Evolutionary conservation across 2,329 filamentous ascomycete genomes (phyloP).

Genomic region (Pseudogymnoascus sp.): DNA sequence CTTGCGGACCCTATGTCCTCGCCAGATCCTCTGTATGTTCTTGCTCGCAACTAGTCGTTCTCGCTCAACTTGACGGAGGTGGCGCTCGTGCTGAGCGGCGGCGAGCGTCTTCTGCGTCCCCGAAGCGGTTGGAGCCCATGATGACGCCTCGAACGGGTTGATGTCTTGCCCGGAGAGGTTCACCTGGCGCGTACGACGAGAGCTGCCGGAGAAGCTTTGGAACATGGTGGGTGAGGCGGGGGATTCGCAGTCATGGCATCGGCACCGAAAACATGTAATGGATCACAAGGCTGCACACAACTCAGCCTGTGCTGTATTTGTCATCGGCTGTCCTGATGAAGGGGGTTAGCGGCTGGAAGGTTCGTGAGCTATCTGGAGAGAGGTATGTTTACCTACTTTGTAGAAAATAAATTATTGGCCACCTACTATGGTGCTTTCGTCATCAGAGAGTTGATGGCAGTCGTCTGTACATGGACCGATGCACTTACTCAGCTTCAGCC

Average conservation of each 20-base stretch:
- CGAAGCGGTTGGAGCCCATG: conserved; percentile 48
- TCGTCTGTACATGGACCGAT: neutral
- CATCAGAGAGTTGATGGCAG: neutral
- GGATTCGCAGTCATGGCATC: conserved; percentile 13
- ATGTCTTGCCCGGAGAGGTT: conserved; percentile 79
- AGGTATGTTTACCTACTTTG: neutral
- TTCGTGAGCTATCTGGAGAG: neutral
- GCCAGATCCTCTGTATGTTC: conserved; percentile 72
- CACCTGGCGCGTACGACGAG: conserved; percentile 79
- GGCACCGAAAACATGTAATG: neutral
- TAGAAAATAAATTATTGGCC: neutral
- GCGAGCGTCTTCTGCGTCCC: conserved; percentile 70
- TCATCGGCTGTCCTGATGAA: neutral
- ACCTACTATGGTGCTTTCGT: neutral
- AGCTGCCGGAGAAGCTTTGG: conserved; percentile 81
- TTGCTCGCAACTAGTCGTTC: conserved; percentile 65
- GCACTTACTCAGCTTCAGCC: conserved; percentile 7
- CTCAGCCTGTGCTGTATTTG: neutral
- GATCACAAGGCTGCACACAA: neutral
- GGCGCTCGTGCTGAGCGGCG: conserved; percentile 78
- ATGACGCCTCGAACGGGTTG: conserved; percentile 67
- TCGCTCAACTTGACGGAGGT: conserved; percentile 71
- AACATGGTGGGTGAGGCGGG: conserved; percentile 54
- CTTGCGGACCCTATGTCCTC: conserved; percentile 60
- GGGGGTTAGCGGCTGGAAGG: neutral